Evolutionary conservation across 2,329 filamentous ascomycete species (phyloP).

Genomic region (Claviceps digitariae): DNA sequence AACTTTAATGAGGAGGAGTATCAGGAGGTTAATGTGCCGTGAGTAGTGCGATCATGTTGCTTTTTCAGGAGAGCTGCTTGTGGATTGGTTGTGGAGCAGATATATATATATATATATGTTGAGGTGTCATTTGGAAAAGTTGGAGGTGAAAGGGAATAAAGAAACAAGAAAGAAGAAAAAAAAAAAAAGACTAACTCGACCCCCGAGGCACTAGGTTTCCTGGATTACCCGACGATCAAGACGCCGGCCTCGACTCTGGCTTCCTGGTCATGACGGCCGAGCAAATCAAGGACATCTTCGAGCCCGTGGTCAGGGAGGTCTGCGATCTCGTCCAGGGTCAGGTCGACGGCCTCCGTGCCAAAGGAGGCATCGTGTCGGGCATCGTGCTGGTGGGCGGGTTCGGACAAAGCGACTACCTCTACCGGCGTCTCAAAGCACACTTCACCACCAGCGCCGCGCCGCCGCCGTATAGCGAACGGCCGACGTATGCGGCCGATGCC

Average conservation of each 20-base stretch:
- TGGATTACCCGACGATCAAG: constrained; percentile 62
- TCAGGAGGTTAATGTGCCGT: constrained; percentile 64
- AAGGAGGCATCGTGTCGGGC: constrained; percentile 52
- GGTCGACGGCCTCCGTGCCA: constrained; percentile 47
- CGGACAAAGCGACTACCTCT: constrained; percentile 65
- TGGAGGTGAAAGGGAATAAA: background rate
- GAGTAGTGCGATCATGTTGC: no score
- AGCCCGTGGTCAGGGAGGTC: constrained; percentile 59
- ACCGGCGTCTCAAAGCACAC: constrained; percentile 54
- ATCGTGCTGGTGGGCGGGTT: constrained; percentile 75
- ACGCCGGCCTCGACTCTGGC: constrained; percentile 59
- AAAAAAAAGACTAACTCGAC: background rate
- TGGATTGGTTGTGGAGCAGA: no score
- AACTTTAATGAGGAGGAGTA: constrained; percentile 72
- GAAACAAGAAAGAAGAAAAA: background rate
- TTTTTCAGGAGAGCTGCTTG: no score
- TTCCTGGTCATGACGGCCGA: constrained; percentile 60
- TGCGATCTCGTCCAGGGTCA: constrained; percentile 56
- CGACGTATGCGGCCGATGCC: constrained; percentile 45
- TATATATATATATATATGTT: no score
- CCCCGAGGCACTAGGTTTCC: constrained; percentile 44
- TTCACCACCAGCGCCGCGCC: constrained; percentile 47
- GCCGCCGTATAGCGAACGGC: constrained; percentile 53
- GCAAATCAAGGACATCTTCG: constrained; percentile 60
- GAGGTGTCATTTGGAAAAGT: no score